Evolutionary conservation across 257 asterid species (phyloP).

Genomic region (Solanum medicagineum): DNA sequence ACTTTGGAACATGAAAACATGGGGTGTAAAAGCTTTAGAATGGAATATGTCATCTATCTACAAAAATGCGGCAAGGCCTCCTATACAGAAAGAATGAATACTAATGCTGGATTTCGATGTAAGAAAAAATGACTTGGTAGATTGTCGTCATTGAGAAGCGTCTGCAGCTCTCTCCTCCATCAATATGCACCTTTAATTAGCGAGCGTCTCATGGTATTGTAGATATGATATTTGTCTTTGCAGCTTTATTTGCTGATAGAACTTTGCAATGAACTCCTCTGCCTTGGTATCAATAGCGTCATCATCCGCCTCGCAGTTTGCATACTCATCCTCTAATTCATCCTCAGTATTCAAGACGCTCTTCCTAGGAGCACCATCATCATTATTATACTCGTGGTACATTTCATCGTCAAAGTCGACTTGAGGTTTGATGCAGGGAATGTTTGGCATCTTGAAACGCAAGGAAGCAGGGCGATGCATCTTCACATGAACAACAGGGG

Average conservation of each 20-base stretch:
- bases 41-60: neutral
- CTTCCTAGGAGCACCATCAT: neutral
- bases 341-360: slow-evolving; percentile 2
- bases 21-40: neutral
- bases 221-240: slow-evolving; percentile 38
- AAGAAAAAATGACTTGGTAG: neutral
- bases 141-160: neutral
- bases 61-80: neutral
- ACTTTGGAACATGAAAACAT: neutral
- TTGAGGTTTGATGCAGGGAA: slow-evolving; percentile 62
- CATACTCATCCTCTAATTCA: neutral
- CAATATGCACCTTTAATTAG: slow-evolving; percentile 8
- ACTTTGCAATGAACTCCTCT: slow-evolving; percentile 67
- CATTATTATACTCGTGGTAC: neutral
- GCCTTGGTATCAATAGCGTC: slow-evolving; percentile 66
- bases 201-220: slow-evolving; percentile 8
- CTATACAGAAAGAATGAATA: neutral
- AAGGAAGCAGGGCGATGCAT: slow-evolving; percentile 72
- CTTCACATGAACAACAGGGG: slow-evolving; percentile 45
- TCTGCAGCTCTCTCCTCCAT: neutral
- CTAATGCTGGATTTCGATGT: neutral
- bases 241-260: slow-evolving; percentile 58
- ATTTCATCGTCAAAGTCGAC: slow-evolving; percentile 33
- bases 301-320: neutral
- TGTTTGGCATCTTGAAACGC: slow-evolving; percentile 53